Evolutionary conservation across 1,284 basidiomycete genomes (phyloP), one percentile per base, ranked within the genome.

Genomic region (Ceratobasidium sp.): DNA sequence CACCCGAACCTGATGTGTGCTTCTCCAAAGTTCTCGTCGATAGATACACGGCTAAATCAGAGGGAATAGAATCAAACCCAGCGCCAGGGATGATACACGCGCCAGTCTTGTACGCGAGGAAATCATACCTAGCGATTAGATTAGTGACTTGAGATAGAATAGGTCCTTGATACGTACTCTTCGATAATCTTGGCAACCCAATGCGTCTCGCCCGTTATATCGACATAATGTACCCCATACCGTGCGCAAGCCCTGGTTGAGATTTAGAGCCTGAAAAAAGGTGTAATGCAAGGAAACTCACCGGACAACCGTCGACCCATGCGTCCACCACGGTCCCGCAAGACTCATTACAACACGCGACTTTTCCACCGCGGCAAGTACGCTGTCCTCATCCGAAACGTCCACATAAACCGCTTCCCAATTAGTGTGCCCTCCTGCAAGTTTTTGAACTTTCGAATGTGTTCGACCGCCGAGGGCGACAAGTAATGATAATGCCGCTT

Each of bases 21-120:
- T 27, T 80, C 81, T 89, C 87, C 71, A 89, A 84, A 0, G 86
- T 88, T 68, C 85, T 85, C 48, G 87, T 88, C 16, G 89, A 86
- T 67, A 93, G 85, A 83, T 89, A 91, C 0, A 90, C 89, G 7
- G 87, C 83, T 30, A 92, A 82, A 83, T 95, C 94, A 16, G 90
- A 90, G 1, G 93, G 93, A 18, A 93, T 82, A 20, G 92, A 92
- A 83, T 95, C 94, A 79, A 93, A 89, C 0, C 92, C 94, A 78
- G 90, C 92, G 2, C 89, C 86, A 14, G 91, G 92, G 8, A 95
- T 87, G 79, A 96, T 91, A 79, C 92, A 88, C 0, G 93, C 86
- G 23, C 89, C 88, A 0, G 89, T 92, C 82, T 91, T 89, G 20
- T 87, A 88, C 0, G 94, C 94, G 4, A 87, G 82, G 80, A 88